These are phyloP conservation scores for Globisporangium alternatum DNA, from an alignment of 352 stramenopile species.

Conservation along the genomic window DNA sequence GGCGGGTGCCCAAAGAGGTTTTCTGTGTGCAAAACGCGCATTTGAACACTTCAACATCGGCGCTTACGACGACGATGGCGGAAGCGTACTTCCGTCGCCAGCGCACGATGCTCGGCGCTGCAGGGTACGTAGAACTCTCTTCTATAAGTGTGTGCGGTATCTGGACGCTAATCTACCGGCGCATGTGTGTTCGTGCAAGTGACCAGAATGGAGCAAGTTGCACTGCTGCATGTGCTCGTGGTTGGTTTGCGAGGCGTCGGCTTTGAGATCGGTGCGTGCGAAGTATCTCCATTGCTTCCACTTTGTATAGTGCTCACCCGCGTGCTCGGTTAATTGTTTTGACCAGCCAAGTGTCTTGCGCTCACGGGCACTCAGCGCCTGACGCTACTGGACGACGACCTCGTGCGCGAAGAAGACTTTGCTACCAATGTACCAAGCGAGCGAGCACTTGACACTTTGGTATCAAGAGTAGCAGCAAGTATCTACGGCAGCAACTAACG, in stretches of 20 bases:
- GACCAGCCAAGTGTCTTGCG: constrained; percentile 33
- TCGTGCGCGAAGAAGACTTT: constrained; percentile 37
- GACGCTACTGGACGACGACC: constrained; percentile 44
- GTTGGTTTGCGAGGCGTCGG: constrained; percentile 38
- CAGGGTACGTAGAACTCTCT: constrained; percentile 15
- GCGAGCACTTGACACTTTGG: constrained; percentile 7
- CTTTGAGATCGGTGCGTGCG: constrained; percentile 34
- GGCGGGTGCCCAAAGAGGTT: neutral
- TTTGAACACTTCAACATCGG: neutral
- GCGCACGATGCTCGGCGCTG: constrained; percentile 26
- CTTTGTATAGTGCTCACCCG: neutral
- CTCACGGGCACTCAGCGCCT: constrained; percentile 34
- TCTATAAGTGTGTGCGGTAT: neutral
- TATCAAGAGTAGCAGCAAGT: neutral
- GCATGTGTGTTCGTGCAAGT: neutral
- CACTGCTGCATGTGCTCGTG: constrained; percentile 41
- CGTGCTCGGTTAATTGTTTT: neutral
- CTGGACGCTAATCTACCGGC: neutral
- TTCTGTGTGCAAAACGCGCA: neutral
- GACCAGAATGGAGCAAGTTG: constrained; percentile 37
- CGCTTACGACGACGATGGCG: neutral
- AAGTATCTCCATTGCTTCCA: neutral
- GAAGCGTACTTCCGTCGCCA: constrained; percentile 31
- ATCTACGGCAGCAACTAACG: neutral
- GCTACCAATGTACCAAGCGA: constrained; percentile 16